Evolutionary conservation across 345 rosid genomes (phyloP).

Genomic region (Combretum micranthum): DNA sequence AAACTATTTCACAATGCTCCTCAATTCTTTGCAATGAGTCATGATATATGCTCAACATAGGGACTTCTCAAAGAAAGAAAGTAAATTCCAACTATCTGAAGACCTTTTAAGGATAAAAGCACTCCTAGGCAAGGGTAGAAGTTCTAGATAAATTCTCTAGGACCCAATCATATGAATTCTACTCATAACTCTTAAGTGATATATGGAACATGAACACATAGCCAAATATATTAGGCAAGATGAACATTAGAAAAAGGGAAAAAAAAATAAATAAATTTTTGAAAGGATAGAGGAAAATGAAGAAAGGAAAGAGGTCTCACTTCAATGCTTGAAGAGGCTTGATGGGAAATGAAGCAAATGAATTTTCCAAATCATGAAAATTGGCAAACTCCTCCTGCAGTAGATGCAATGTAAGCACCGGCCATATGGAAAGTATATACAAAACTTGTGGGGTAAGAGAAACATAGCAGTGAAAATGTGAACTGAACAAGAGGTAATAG

Average conservation of each 20-base stretch:
- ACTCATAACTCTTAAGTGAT: background rate
- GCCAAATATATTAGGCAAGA: too few relatives aligned
- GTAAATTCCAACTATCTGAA: too few relatives aligned
- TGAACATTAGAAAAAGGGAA: too few relatives aligned
- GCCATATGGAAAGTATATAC: conserved; percentile 7
- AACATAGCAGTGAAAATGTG: background rate
- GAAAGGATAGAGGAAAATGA: background rate
- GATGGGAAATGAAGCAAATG: conserved; percentile 70
- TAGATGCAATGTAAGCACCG: conserved; percentile 15
- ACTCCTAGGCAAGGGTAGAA: too few relatives aligned
- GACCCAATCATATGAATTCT: background rate
- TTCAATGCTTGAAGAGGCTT: conserved; percentile 86
- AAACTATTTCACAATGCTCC: too few relatives aligned
- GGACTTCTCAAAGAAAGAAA: too few relatives aligned
- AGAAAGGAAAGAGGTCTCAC: conserved; percentile 25
- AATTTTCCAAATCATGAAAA: conserved; percentile 65
- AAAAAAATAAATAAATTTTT: too few relatives aligned
- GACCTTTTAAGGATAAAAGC: too few relatives aligned
- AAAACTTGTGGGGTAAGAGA: conserved; percentile 7
- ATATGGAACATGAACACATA: background rate
- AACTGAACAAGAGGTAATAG: background rate
- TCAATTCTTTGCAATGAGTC: too few relatives aligned
- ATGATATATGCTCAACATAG: too few relatives aligned
- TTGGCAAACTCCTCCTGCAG: conserved; percentile 61
- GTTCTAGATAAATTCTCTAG: too few relatives aligned